Percentiles rank a stretch among this genome's conserved stretches.
phyloP scores from a whole-genome alignment of 1,139 yeast species.

The Suhomyces maxii region DNA sequence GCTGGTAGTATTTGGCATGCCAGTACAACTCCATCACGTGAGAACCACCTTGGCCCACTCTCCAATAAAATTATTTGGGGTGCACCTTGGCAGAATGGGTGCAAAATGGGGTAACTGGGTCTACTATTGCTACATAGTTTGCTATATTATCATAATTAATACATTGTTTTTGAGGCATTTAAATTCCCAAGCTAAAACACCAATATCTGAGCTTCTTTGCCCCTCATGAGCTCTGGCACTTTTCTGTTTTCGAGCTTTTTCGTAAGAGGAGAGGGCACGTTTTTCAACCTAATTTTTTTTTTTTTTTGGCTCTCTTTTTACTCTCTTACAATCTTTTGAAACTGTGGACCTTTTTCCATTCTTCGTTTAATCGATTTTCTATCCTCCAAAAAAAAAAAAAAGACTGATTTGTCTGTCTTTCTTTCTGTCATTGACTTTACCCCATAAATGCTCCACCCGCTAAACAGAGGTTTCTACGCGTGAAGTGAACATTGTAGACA shows the following conservation, averaged over 20 bases:
- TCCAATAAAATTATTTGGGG: background rate
- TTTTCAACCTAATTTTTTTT: too few relatives aligned
- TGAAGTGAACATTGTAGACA: slow-evolving; percentile 88
- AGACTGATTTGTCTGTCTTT: too few relatives aligned
- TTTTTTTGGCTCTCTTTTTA: too few relatives aligned
- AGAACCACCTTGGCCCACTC: background rate
- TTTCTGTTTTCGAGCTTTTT: background rate
- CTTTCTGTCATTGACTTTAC: slow-evolving; percentile 1
- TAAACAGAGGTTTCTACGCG: slow-evolving; percentile 83
- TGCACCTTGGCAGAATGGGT: background rate
- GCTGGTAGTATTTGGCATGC: too few relatives aligned
- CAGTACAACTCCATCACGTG: too few relatives aligned
- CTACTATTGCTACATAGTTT: background rate
- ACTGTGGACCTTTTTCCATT: too few relatives aligned
- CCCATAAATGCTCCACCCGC: slow-evolving; percentile 82
- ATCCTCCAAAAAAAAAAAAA: too few relatives aligned
- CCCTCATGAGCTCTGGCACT: background rate
- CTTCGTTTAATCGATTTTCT: too few relatives aligned
- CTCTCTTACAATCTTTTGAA: too few relatives aligned
- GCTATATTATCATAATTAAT: background rate
- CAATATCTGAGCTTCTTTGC: background rate
- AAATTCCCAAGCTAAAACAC: background rate
- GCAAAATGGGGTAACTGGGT: background rate
- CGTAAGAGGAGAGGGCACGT: too few relatives aligned
- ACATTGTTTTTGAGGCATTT: background rate